A percentile compares a stretch with the other conserved stretches of the same genome.
These are phyloP conservation scores for Rhizomucor pusillus DNA, from an alignment of 371 early-diverging fungal species.

Conservation along the genomic window DNA sequence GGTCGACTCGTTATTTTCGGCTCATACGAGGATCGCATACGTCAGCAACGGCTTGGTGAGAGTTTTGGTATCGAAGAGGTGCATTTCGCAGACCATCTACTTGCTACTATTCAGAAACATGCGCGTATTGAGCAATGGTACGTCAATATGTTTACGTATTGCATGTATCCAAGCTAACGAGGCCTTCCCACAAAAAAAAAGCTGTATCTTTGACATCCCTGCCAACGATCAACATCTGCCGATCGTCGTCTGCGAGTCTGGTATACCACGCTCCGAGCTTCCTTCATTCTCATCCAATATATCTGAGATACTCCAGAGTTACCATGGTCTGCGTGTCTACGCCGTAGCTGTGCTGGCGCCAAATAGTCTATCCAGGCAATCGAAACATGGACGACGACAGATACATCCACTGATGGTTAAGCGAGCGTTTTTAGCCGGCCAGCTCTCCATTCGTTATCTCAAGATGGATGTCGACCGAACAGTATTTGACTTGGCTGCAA, in stretches of 20 bases:
- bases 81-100: conserved; percentile 52
- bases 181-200: background rate
- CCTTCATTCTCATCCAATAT: conserved; percentile 51
- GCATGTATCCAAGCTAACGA: no score
- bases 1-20: conserved; percentile 74
- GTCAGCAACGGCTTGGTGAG: conserved; percentile 52
- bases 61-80: conserved; percentile 48
- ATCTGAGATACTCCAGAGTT: conserved; percentile 41
- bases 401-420: conserved; percentile 67
- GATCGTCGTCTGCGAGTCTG: conserved; percentile 67
- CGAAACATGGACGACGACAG: conserved; percentile 67
- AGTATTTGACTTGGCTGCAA: conserved; percentile 47
- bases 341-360: conserved; percentile 53
- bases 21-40: conserved; percentile 71
- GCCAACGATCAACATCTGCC: conserved; percentile 71
- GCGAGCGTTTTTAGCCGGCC: conserved; percentile 63
- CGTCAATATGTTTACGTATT: background rate
- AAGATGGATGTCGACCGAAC: conserved; percentile 56
- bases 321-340: conserved; percentile 66
- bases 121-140: conserved; percentile 65
- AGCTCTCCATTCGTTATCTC: conserved; percentile 42
- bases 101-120: conserved; percentile 48
- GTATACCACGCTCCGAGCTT: conserved; percentile 45
- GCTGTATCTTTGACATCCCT: conserved; percentile 60
- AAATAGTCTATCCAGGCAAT: conserved; percentile 65